Conservation (phyloP, 305 asterid genomes). For the Fraxinus angustifolia region DNA sequence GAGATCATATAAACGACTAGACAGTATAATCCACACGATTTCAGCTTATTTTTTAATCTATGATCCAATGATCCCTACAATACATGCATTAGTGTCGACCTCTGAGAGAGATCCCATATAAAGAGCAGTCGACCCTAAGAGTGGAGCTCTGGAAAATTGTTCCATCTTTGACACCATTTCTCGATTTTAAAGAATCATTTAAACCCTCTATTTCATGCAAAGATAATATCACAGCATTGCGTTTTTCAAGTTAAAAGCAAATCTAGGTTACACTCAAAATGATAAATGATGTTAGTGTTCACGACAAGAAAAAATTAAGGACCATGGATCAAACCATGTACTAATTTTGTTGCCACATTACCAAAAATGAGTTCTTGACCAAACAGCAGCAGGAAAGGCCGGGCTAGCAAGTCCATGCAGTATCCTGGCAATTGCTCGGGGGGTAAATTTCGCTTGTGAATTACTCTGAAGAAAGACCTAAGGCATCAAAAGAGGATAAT, state of each 20-base stretch:
- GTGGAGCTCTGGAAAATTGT: background rate
- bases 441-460: constrained; percentile 75
- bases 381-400: constrained; percentile 72
- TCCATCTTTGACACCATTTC: constrained; percentile 2
- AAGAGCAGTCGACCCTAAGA: background rate
- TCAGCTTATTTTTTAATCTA: background rate
- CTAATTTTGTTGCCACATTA: constrained; percentile 22
- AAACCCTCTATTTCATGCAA: background rate
- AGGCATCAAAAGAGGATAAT: constrained; percentile 27
- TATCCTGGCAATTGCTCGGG: constrained; percentile 91
- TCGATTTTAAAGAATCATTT: background rate
- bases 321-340: background rate
- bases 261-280: background rate
- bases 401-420: constrained; percentile 93
- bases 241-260: background rate
- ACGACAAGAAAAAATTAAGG: background rate
- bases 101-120: background rate
- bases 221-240: constrained; percentile 1
- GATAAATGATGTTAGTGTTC: background rate
- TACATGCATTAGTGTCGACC: background rate
- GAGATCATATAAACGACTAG: background rate
- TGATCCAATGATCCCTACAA: background rate
- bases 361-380: constrained; percentile 99
- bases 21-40: background rate
- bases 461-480: constrained; percentile 91